These are phyloP conservation scores for Luffa acutangula DNA, from an alignment of 306 rosid species.

Conservation along the genomic window DNA sequence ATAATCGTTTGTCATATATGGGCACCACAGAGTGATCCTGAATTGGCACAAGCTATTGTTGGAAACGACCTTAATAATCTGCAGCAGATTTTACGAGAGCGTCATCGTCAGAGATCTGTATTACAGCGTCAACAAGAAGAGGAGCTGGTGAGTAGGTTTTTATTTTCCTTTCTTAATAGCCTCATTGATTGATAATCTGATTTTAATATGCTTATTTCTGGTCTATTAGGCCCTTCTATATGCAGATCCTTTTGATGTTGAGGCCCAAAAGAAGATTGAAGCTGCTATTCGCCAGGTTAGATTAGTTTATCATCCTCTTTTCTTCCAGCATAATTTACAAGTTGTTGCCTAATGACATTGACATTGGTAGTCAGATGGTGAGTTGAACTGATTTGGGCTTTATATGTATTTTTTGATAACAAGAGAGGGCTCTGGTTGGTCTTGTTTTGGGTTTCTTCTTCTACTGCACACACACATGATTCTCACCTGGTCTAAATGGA, in stretches of 20 bases:
- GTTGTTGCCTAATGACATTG: background rate
- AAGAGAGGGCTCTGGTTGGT: background rate
- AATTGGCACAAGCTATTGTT: slow-evolving; percentile 72
- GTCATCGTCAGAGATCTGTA: slow-evolving; percentile 50
- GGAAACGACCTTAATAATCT: slow-evolving; percentile 67
- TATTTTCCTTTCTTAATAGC: background rate
- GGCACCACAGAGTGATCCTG: slow-evolving; percentile 64
- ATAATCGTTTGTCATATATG: background rate
- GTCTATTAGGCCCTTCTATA: slow-evolving; percentile 66
- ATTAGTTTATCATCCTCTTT: background rate
- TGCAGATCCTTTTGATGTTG: slow-evolving; percentile 97
- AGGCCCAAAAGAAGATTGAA: slow-evolving; percentile 95
- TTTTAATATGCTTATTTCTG: slow-evolving; percentile 1
- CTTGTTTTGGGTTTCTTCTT: background rate
- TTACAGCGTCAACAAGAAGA: slow-evolving; percentile 59
- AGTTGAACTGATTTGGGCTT: background rate
- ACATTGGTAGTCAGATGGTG: background rate
- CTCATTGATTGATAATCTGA: background rate
- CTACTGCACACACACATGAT: background rate
- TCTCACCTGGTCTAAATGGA: background rate
- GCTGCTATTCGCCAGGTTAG: slow-evolving; percentile 91
- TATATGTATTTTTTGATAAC: background rate
- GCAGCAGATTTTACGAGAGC: slow-evolving; percentile 61
- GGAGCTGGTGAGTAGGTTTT: slow-evolving; percentile 55
- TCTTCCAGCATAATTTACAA: background rate